Evolutionary conservation across 805 yeast species (phyloP), one percentile per base, ranked within the genome.

Genomic region (Saccharomycopsis javanensis): DNA sequence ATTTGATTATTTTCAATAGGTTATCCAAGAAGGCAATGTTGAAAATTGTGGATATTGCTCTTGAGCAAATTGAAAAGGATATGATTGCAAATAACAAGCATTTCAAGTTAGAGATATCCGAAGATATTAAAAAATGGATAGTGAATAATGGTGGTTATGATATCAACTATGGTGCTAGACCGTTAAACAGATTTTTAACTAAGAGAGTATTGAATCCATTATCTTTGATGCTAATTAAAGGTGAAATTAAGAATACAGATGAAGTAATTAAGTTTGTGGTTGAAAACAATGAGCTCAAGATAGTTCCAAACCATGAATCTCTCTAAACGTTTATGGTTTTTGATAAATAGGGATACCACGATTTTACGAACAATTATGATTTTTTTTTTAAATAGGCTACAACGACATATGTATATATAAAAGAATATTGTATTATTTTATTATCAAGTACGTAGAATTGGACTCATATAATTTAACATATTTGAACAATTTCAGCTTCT

Each of bases 121-220:
- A 78, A 7, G 81, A 72, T 2, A 95, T 92, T 3, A 88, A 86
- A 68, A 79, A 77, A 13, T 84, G 94, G 85, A 74, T 94, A 38
- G 83, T 92, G 3, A 82, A 85, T 30, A 76, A 86, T 62, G 62
- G 62, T 25, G 99, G 99, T 2, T 94, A 92, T 68, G 97, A 92
- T 67, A 87, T 88, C 33, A 70, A 84, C 48, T 94, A 92, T 67
- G 99, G 99, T 64, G 99, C 99, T 0, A 81, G 99, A 67, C 99
- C 99, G 10, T 77, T 94, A 69, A 92, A 94, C 75, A 80, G 99
- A 65, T 78, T 90, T 55, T 82, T 92, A 60, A 96, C 90, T 69
- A 88, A 85, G 73, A 72, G 78, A 61, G 68, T 94, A n/a, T 75
- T 94, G 69, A 91, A 91, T 68, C 96, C 97, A 25, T 78, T 94